Evolutionary conservation across 2,329 filamentous ascomycete species (phyloP), one percentile per base, ranked within the genome.

Genomic region (Fusarium abutilonis): DNA sequence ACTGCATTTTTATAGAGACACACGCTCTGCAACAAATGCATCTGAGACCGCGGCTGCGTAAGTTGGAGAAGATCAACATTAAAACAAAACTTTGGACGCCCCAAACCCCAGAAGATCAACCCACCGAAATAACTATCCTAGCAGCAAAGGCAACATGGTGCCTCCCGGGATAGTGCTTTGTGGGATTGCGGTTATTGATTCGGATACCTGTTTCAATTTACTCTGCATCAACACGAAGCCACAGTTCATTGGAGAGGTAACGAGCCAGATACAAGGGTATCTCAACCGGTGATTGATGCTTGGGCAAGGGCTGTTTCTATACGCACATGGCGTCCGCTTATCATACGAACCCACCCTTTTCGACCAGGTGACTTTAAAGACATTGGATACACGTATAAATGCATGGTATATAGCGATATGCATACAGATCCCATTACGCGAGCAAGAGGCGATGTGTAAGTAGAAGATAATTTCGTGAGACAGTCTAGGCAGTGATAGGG

Each of bases 131-230:
- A 11, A 3, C 13, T 4, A 11, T 32, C 13, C 13, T 10, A 7
- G 26, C 48, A 10, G 38, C 40, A 6, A 36, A 6, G 21, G 49
- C 44, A 26, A 49, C 43, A 6, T 40, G 11, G 13, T 6, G 9
- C 7, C 7, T 58, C 55, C 55, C 9, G 15, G 34, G 4, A 11
- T 57, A 10, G 32, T 44, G 4, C 15, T 34, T 19, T 17, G 7
- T 58, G 50, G 43, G 44, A 58, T n/a, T 8, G 5, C 2, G 9
- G n/a, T 6, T 8, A 8, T 7, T 26, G 32, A 6, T 35, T 8
- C 34, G 13, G 28, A 2, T 49, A 45, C 50, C 3, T 54, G 15
- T 58, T 58, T 28, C 55, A 43, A 35, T 58, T 54, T 31, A 29
- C 38, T 11, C n/a, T 34, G 3, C 38, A 26, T 23, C 11, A 34